Base-by-base conservation (phyloP, 768 basidiomycete species). In the Pisolithus tinctorius region DNA sequence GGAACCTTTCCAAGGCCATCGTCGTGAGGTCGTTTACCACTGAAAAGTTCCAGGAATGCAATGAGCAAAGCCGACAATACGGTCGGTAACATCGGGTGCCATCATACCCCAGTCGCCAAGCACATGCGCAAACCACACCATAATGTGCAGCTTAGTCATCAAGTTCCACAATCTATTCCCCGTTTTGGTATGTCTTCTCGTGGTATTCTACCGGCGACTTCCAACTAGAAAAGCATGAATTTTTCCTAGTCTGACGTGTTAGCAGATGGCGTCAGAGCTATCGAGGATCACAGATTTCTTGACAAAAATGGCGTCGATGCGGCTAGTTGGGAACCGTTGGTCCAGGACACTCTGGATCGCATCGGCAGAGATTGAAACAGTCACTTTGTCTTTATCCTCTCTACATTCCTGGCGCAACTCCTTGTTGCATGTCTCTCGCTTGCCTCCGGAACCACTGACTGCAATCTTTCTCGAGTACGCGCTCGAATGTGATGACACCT, bases 61-160 rank as follows among this genome's bases (percentile, higher is more conserved):
- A 76, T 68, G 64, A 81, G 70, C 47, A 80, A 54, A 57, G 68
- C 71, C 66, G 77, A 71, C 74, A 75, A 59, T 54, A 71, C 71
- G 60, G 71, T 67, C 50, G 72, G 63, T 58, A 80, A 51, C 67
- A 69, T 69, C 47, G 53, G 54, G 49, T 26, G 36, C 50, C 51
- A 54, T 53, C 52, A 49, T 34, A 45, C 58, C 53, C 47, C 17
- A 45, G 50, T 14, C 11, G 34, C 34, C 13, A 29, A 34, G 34
- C 34, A 34, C 34, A 34, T 13, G 34, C 34, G 11, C 34, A 34
- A 0, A 34, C 34, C 11, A 14, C 34, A 34, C 34, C 34, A 14
- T 13, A 34, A 4, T 34, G 7, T 7, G 2, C 11, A 11, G 34
- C 34, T 34, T 34, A 34, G 34, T 34, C 34, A 34, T 34, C 34